phyloP scores from a whole-genome alignment of 495 filamentous ascomycete species.

The Penicillium dipodomyicola region DNA sequence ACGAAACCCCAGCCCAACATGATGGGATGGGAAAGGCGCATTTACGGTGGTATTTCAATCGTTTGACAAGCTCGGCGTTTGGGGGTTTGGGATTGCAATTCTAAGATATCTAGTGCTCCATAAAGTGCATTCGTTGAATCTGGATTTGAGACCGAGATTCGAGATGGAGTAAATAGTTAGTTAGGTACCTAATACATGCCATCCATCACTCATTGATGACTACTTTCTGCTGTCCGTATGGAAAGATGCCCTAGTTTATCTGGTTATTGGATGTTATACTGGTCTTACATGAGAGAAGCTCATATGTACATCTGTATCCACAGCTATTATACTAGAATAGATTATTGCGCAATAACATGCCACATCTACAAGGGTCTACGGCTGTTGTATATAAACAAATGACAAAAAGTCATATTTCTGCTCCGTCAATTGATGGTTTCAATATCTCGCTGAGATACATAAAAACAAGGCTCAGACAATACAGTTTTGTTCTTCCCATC shows the following conservation, averaged over 20 bases:
- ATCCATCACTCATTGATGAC: background rate
- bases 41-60: background rate
- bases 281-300: too few relatives aligned
- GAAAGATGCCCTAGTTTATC: background rate
- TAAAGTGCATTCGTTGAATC: background rate
- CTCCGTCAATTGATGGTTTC: background rate
- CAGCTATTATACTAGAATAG: too few relatives aligned
- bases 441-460: background rate
- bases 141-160: background rate
- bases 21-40: background rate
- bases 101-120: background rate
- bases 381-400: background rate
- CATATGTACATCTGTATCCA: too few relatives aligned
- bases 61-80: background rate
- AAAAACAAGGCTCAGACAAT: background rate
- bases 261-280: background rate
- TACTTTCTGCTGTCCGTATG: background rate
- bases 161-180: background rate
- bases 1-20: background rate
- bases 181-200: background rate
- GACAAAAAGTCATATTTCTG: background rate
- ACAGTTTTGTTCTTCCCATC: background rate
- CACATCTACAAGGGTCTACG: background rate
- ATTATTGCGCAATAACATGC: too few relatives aligned
- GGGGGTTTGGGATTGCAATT: background rate